These are phyloP conservation scores for Tulasnella calospora DNA, from an alignment of 768 basidiomycete genomes.

Conservation along the genomic window DNA sequence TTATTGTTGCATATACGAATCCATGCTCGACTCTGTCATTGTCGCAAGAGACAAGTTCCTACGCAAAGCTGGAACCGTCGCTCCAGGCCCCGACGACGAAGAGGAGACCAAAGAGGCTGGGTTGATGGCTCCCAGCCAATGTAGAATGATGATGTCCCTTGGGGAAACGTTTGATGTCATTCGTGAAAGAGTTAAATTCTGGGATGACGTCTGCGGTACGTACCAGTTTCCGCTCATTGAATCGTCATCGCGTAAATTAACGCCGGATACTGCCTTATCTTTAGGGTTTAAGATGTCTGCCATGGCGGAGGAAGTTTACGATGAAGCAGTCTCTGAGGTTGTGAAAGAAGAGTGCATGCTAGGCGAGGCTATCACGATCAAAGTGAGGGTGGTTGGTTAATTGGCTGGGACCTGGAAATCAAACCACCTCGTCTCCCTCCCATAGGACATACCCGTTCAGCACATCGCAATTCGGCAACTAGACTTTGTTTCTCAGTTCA, in stretches of 20 bases:
- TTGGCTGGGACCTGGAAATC: not conserved
- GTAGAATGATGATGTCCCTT: slow-evolving; percentile 74
- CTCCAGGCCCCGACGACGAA: slow-evolving; percentile 3
- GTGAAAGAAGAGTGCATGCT: slow-evolving; percentile 60
- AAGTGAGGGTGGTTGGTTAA: slow-evolving; percentile 44
- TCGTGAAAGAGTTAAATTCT: slow-evolving; percentile 82
- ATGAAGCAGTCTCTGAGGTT: slow-evolving; percentile 81
- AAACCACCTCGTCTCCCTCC: not conserved
- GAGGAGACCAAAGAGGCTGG: slow-evolving; percentile 39
- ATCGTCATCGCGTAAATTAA: not conserved
- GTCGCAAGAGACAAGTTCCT: slow-evolving; percentile 84
- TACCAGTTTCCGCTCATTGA: not conserved
- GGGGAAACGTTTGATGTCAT: slow-evolving; percentile 70
- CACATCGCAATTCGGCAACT: slow-evolving; percentile 64
- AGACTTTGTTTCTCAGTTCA: slow-evolving; percentile 74
- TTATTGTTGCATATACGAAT: slow-evolving; percentile 89
- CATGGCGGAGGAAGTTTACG: slow-evolving; percentile 70
- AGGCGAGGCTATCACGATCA: slow-evolving; percentile 59
- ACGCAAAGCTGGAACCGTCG: slow-evolving; percentile 30
- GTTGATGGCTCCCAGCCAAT: slow-evolving; percentile 88
- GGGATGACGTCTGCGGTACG: slow-evolving; percentile 86
- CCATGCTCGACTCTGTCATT: slow-evolving; percentile 95
- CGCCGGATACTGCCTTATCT: not conserved
- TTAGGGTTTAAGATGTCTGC: slow-evolving; percentile 81
- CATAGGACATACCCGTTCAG: slow-evolving; percentile 69